Base-by-base conservation (phyloP, 371 early-diverging fungal species). In the Catenaria anguillulae region DNA sequence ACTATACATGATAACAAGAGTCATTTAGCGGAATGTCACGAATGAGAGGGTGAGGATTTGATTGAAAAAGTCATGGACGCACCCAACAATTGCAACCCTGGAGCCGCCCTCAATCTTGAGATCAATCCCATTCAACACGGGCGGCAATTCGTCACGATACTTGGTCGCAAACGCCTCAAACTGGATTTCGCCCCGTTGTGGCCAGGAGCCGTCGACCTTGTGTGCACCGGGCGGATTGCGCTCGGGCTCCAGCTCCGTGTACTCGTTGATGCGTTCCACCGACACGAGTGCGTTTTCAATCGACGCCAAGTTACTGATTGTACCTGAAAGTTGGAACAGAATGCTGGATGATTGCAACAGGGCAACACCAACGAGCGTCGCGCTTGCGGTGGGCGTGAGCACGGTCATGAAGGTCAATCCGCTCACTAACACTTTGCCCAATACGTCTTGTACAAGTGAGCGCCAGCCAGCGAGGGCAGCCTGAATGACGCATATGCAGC, bases 21-120 rank as follows among this genome's bases (percentile, higher is more conserved):
- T 8, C 37, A 13, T 13, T 4, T 13, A 37, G 37, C 8, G 4
- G 37, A 37, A 13, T 37, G 37, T 8, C 37, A 4, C 8, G 37
- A 37, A 13, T 13, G 37, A 37, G 37, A 13, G 4, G 37, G 13
- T 8, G 8, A 37, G 8, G 37, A 13, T 4, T 13, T 4, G 13
- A 37, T 4, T 8, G 37, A 37, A 37, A 37, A 37, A 4, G 37
- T 37, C 4, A 4, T 13, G 37, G 37, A n/a, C n/a, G n/a, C n/a
- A n/a, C n/a, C 92, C 97, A 55, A 86, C 81, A 63, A 93, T 85
- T 56, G 92, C 96, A 56, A 93, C 81, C 72, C 91, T 92, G 66
- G 90, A 84, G 8, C 76, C 75, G 5, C 84, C 75, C 15, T 74
- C 64, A 29, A 89, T 74, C 0, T 70, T 67, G 67, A 86, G 87